phyloP scores from a whole-genome alignment of 1,284 basidiomycete species.

The Leccinum variabile region DNA sequence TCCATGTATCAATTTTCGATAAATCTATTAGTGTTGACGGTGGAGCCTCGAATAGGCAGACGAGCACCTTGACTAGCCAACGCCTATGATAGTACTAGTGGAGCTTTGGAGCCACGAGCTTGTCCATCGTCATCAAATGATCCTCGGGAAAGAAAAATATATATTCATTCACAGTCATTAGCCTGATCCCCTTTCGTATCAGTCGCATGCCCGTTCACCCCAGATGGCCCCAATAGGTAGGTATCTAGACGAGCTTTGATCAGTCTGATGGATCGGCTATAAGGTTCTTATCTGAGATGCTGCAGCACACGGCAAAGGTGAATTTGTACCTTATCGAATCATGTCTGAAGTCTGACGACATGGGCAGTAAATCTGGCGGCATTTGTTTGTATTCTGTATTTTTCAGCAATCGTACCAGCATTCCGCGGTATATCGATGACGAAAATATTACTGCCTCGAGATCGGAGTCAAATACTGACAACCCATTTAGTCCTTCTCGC shows the following conservation, averaged over 20 bases:
- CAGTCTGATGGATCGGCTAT: not conserved
- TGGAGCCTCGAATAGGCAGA: not conserved
- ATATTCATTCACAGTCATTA: not conserved
- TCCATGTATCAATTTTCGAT: not conserved
- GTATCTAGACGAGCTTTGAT: not conserved
- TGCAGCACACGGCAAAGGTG: not conserved
- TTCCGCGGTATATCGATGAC: not conserved
- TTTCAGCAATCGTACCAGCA: not conserved
- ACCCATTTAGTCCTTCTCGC: not conserved
- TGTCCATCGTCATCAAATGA: not conserved
- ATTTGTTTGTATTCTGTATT: not conserved
- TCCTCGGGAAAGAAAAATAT: not conserved
- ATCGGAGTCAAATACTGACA: not conserved
- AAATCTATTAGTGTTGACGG: not conserved
- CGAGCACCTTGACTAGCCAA: not conserved
- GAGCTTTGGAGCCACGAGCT: not conserved
- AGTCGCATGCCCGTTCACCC: not conserved
- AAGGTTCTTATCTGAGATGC: not conserved
- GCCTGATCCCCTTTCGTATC: not conserved
- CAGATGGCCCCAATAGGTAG: constrained; percentile 1
- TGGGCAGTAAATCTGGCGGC: not conserved
- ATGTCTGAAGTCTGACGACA: not conserved
- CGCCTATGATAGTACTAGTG: not conserved
- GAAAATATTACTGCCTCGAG: not conserved
- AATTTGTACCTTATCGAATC: constrained; percentile 1